These are phyloP conservation scores for Eucalyptus curtisii DNA, from an alignment of 345 rosid genomes.

Conservation along the genomic window DNA sequence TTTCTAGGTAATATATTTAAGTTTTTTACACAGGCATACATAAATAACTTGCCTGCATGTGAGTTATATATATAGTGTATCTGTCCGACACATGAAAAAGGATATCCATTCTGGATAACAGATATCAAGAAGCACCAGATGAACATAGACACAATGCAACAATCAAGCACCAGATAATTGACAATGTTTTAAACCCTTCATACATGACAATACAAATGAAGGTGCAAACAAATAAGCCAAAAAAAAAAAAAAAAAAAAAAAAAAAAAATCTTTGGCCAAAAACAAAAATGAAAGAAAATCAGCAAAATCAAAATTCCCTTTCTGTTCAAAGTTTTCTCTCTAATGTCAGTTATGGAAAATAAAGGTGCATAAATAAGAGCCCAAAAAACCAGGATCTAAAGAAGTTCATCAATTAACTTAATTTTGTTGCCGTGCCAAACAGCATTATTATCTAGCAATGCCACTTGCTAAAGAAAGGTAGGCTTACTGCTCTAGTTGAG, in stretches of 20 bases:
- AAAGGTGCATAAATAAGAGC: not conserved
- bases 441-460: not conserved
- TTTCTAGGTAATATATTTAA: not conserved
- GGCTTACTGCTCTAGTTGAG: slow-evolving; percentile 82
- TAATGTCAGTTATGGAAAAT: not conserved
- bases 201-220: not conserved
- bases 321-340: not conserved
- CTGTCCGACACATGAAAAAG: not conserved
- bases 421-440: not conserved
- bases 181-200: not conserved
- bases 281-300: not conserved
- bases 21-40: not conserved
- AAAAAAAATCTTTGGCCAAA: not conserved
- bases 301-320: not conserved
- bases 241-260: not conserved
- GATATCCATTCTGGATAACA: not conserved
- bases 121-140: not conserved
- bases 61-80: not conserved
- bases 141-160: not conserved
- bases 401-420: not conserved
- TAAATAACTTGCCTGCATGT: not conserved
- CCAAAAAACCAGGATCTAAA: not conserved
- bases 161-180: not conserved
- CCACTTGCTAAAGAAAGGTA: not conserved
- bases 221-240: not conserved